Evolutionary conservation across 805 yeast species (phyloP).

Genomic region (Kuraishia floccosa): DNA sequence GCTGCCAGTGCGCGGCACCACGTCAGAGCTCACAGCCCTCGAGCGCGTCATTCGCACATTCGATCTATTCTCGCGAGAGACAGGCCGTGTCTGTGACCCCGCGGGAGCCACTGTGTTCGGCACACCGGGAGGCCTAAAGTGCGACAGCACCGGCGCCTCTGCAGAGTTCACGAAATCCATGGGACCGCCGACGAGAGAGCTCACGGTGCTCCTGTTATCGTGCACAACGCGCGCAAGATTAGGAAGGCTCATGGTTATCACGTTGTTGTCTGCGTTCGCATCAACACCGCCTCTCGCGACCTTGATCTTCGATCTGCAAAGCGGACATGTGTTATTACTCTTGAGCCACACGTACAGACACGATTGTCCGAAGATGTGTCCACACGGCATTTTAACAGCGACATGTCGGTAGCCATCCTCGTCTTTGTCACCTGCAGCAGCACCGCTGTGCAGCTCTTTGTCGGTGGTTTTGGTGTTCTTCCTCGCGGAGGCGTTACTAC

Average conservation of each 20-base stretch:
- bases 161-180: constrained; percentile 17
- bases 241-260: constrained; percentile 21
- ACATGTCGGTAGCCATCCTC: constrained; percentile 34
- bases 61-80: too few species aligned
- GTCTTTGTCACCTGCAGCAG: constrained; percentile 14
- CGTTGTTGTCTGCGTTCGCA: constrained; percentile 4
- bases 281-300: constrained; percentile 11
- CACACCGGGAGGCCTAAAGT: too few species aligned
- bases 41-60: too few species aligned
- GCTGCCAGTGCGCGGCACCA: too few species aligned
- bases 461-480: constrained; percentile 5
- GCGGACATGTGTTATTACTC: constrained; percentile 68
- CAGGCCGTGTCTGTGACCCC: too few species aligned
- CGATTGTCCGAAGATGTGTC: constrained; percentile 77
- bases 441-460: constrained; percentile 1
- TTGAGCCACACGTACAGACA: constrained; percentile 82
- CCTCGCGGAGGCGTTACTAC: too few species aligned
- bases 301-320: constrained; percentile 58
- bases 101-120: too few species aligned
- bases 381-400: constrained; percentile 73
- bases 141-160: too few species aligned
- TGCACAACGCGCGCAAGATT: constrained; percentile 21
- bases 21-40: too few species aligned
- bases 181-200: constrained; percentile 17
- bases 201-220: constrained; percentile 16